Conservation (phyloP, 306 rosid species). For the Macrotyloma uniflorum region DNA sequence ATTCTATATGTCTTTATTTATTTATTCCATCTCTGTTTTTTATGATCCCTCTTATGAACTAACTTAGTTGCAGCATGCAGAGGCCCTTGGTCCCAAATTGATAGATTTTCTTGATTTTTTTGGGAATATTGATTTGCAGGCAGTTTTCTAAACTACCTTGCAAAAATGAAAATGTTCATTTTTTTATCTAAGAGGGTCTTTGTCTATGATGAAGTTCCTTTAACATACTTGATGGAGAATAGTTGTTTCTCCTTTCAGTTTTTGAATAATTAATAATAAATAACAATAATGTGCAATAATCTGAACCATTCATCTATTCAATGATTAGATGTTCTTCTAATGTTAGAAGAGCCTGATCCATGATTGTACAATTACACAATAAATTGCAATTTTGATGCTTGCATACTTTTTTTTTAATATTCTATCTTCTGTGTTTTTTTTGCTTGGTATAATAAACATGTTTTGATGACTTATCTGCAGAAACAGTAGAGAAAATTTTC, state of each 20-base stretch:
- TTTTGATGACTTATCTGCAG: conserved; percentile 37
- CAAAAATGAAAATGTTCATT: background rate
- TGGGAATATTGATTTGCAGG: background rate
- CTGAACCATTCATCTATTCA: background rate
- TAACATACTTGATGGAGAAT: background rate
- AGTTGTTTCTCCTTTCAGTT: background rate
- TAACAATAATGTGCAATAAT: background rate
- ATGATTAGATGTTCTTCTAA: background rate
- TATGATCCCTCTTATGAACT: background rate
- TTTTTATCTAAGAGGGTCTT: conserved; percentile 56
- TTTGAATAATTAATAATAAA: background rate
- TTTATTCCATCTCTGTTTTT: background rate
- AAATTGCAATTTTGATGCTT: background rate
- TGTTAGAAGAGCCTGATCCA: background rate
- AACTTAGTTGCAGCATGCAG: background rate
- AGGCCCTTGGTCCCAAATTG: background rate
- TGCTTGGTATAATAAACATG: background rate
- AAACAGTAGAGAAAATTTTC: background rate
- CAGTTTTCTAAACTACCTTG: background rate
- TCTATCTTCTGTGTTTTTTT: background rate
- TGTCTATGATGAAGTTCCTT: conserved; percentile 59
- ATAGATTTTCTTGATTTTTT: background rate
- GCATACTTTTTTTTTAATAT: background rate
- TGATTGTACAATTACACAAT: background rate
- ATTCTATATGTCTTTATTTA: background rate